Base-by-base conservation (phyloP, 2,329 filamentous ascomycete genomes). In the Emergomyces pasteurianus region DNA sequence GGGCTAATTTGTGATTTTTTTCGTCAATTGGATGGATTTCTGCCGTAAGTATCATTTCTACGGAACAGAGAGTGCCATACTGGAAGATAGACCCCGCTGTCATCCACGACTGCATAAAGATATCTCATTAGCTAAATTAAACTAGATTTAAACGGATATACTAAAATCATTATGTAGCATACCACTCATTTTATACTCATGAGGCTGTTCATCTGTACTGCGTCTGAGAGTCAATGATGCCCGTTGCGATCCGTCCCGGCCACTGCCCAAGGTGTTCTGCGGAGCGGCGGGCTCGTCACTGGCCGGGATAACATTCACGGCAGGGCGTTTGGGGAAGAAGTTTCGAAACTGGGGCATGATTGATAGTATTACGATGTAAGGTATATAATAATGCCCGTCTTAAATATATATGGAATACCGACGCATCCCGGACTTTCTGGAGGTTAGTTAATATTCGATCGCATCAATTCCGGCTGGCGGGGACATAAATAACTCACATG, bases 71-170 rank as follows among this genome's bases (percentile, higher is more conserved):
- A 49, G 52, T 14, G 60, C 49, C 84, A 76, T 85, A 94, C 90
- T 68, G 92, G 92, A 67, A 97, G 83, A 77, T 95, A 97, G 64
- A 96, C 88, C 66, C 92, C 92, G 73, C 89, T 95, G 75, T 95
- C 92, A 72, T 95, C 95, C 74, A 97, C 94, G 66, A 96, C 92
- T 96, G 73, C 67, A 64, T 26, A 36, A 38, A 53, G 58, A 42
- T 63, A 65, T 71, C 65, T 73, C 70, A 28, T 67, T 64, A 70
- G 66, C 65, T 60, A 63, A 40, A 12, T 16, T 38, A 49, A 49
- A 26, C 43, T 47, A 26, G 21, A 47, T 47, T 47, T 28, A n/a
- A 21, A 31, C 38, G 34, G 40, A 43, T 28, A 59, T 46, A 26
- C 55, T 36, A 21, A 21, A 53, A 36, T 36, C 50, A 34, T 47